Conservation (phyloP, 805 yeast genomes). For the Middelhovenomyces tepae region DNA sequence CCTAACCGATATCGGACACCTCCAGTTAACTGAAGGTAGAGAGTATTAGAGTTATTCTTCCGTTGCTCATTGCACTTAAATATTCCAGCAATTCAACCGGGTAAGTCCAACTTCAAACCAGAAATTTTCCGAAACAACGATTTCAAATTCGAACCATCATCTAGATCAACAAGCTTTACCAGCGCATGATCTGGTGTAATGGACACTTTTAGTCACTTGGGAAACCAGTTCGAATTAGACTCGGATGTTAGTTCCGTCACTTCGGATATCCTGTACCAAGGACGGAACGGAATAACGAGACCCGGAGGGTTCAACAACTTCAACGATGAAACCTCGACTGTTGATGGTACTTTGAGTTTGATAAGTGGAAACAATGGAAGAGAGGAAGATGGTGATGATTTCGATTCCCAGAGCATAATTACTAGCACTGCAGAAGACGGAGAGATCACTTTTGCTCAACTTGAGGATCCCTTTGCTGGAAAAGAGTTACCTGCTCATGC, state of each 20-base stretch:
- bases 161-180: too few species aligned
- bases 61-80: too few species aligned
- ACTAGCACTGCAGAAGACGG: background rate
- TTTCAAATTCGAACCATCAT: too few species aligned
- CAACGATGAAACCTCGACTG: slow-evolving; percentile 13
- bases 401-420: background rate
- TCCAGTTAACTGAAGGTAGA: too few species aligned
- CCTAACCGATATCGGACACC: too few species aligned
- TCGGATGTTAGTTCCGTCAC: slow-evolving; percentile 22
- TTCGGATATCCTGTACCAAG: slow-evolving; percentile 22
- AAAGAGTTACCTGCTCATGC: slow-evolving; percentile 34
- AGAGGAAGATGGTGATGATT: slow-evolving; percentile 14
- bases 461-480: slow-evolving; percentile 18
- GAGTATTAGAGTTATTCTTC: too few species aligned
- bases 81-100: too few species aligned
- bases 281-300: slow-evolving; percentile 13
- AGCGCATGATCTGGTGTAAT: too few species aligned
- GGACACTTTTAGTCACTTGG: slow-evolving; percentile 15
- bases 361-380: slow-evolving; percentile 13
- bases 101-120: too few species aligned
- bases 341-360: slow-evolving; percentile 15
- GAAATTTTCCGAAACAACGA: too few species aligned
- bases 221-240: slow-evolving; percentile 11
- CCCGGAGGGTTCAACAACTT: too few species aligned
- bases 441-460: slow-evolving; percentile 6